Percentiles rank a stretch among this genome's conserved stretches.
Evolutionary conservation across 306 rosid genomes (phyloP).

Genomic region (Mimosa bimucronata): DNA sequence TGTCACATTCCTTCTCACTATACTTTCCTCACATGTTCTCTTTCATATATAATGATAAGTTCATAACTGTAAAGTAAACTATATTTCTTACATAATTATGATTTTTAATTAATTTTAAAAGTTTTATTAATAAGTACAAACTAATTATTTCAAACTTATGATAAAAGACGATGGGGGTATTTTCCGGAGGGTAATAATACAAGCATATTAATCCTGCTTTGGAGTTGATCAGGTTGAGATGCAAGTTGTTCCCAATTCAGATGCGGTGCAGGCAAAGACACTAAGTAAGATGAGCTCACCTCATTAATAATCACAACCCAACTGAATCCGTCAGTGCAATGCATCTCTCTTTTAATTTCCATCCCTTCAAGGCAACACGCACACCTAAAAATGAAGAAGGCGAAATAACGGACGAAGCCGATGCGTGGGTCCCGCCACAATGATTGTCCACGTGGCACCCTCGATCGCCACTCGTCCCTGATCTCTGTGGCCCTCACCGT

Average conservation of each 20-base stretch:
- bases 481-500: background rate
- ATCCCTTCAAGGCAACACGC: background rate
- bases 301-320: background rate
- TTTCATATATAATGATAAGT: too few relatives aligned
- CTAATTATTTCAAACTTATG: too few relatives aligned
- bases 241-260: background rate
- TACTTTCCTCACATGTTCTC: too few relatives aligned
- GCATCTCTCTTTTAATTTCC: background rate
- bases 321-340: background rate
- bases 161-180: too few relatives aligned
- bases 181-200: too few relatives aligned
- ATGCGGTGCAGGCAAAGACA: background rate
- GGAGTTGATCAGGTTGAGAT: background rate
- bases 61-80: too few relatives aligned
- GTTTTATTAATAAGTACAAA: too few relatives aligned
- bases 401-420: background rate
- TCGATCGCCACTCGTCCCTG: background rate
- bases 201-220: background rate
- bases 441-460: slow-evolving; percentile 35
- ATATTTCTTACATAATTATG: too few relatives aligned
- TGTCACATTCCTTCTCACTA: too few relatives aligned
- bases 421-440: slow-evolving; percentile 2
- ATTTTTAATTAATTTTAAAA: too few relatives aligned
- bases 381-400: background rate
- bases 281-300: background rate